These are phyloP conservation scores for Micromonas pusilla DNA, from an alignment of 139 green algal species.

Conservation along the genomic window DNA sequence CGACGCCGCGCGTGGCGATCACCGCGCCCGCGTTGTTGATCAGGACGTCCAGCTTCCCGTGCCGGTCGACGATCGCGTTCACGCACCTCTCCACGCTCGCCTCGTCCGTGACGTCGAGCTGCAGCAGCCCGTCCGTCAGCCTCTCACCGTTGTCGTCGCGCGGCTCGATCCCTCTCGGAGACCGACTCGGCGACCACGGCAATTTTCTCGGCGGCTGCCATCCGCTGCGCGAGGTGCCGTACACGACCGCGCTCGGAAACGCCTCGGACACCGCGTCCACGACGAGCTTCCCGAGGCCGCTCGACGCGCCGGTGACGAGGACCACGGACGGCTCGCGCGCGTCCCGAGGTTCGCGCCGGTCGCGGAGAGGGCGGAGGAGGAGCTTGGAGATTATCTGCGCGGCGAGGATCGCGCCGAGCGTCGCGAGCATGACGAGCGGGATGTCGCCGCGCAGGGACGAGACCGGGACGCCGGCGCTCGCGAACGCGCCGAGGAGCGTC, in stretches of 20 bases:
- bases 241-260: conserved; percentile 6
- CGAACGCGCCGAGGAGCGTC: no score
- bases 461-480: no score
- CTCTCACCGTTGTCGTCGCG: background rate
- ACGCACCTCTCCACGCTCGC: background rate
- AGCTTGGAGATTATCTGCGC: no score
- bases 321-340: background rate
- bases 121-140: background rate
- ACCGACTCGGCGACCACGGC: background rate
- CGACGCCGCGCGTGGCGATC: background rate
- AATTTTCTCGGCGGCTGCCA: background rate
- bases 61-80: background rate
- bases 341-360: no score
- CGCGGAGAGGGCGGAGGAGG: no score
- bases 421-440: no score
- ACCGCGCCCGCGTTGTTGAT: conserved; percentile 15
- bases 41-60: background rate
- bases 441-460: no score
- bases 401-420: no score
- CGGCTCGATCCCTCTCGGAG: background rate
- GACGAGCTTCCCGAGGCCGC: background rate
- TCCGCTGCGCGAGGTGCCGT: conserved; percentile 12
- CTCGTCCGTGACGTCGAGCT: conserved; percentile 10
- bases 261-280: background rate
- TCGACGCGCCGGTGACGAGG: background rate